phyloP scores from a whole-genome alignment of 306 rosid genomes.

The Cercis canadensis region DNA sequence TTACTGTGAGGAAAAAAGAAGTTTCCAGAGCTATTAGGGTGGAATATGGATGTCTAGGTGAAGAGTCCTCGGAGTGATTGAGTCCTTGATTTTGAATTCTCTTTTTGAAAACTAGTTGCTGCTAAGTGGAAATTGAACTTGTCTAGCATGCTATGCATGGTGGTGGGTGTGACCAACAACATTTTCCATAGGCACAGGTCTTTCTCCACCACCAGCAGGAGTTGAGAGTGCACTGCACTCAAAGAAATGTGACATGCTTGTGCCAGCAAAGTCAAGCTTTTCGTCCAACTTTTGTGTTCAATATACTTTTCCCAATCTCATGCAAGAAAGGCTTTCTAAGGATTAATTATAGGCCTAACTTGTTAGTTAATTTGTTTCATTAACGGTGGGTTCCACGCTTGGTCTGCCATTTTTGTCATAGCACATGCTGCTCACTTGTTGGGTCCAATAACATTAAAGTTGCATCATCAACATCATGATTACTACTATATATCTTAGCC shows the following conservation, averaged over 20 bases:
- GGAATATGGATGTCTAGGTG: background rate
- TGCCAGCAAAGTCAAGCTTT: constrained; percentile 95
- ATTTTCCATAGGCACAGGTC: constrained; percentile 39
- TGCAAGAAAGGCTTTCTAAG: constrained; percentile 48
- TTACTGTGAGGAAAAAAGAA: background rate
- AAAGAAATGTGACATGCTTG: constrained; percentile 75
- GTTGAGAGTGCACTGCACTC: constrained; percentile 90
- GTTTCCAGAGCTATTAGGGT: constrained; percentile 2
- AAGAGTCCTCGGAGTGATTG: constrained; percentile 27
- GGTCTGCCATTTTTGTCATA: constrained; percentile 61
- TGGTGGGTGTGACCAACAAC: constrained; percentile 41
- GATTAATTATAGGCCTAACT: constrained; percentile 32
- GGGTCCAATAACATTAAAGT: constrained; percentile 51
- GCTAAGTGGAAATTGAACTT: constrained; percentile 45
- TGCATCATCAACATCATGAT: constrained; percentile 44
- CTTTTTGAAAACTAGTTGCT: constrained; percentile 16
- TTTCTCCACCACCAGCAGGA: constrained; percentile 54
- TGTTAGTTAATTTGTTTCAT: constrained; percentile 26
- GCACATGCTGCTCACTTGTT: constrained; percentile 60
- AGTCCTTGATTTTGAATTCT: constrained; percentile 18
- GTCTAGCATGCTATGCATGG: constrained; percentile 30
- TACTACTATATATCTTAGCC: constrained; percentile 39
- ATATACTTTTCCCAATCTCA: constrained; percentile 48
- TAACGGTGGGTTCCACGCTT: constrained; percentile 55
- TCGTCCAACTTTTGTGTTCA: constrained; percentile 75